phyloP scores from a whole-genome alignment of 1,139 yeast genomes.

The Saccharomycopsis hybrid region DNA sequence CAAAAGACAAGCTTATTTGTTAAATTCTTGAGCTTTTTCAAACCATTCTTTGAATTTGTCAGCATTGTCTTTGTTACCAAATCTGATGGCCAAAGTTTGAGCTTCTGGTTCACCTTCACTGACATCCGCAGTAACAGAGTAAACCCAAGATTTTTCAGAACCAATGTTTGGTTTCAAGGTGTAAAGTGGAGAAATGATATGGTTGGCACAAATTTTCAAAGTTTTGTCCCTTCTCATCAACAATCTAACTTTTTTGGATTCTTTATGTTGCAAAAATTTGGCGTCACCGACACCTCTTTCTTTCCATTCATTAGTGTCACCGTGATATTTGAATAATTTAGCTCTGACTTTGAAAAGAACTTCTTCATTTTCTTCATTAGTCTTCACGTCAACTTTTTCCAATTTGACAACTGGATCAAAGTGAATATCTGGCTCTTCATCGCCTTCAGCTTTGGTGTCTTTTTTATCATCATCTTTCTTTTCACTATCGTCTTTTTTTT shows the following conservation, averaged over 20 bases:
- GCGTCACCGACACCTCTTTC: slow-evolving; percentile 99
- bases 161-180: slow-evolving; percentile 90
- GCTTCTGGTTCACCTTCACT: slow-evolving; percentile 97
- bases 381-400: slow-evolving; percentile 93
- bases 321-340: slow-evolving; percentile 84
- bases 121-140: slow-evolving; percentile 87
- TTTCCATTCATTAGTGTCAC: slow-evolving; percentile 90
- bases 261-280: slow-evolving; percentile 86
- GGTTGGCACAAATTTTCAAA: slow-evolving; percentile 96
- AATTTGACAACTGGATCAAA: slow-evolving; percentile 94
- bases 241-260: slow-evolving; percentile 72
- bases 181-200: slow-evolving; percentile 80
- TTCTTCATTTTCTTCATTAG: slow-evolving; percentile 95
- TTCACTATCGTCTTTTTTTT: slow-evolving; percentile 30
- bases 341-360: slow-evolving; percentile 86
- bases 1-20: no score
- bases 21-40: slow-evolving; percentile 67
- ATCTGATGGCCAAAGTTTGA: slow-evolving; percentile 92
- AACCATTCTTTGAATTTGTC: slow-evolving; percentile 91
- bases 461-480: slow-evolving; percentile 32
- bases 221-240: slow-evolving; percentile 99
- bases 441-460: slow-evolving; percentile 63
- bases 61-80: slow-evolving; percentile 96
- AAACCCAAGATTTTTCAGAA: slow-evolving; percentile 97
- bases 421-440: slow-evolving; percentile 90